Evolutionary conservation across 2,329 filamentous ascomycete species (phyloP).

Genomic region (Trichoderma brevicompactum): DNA sequence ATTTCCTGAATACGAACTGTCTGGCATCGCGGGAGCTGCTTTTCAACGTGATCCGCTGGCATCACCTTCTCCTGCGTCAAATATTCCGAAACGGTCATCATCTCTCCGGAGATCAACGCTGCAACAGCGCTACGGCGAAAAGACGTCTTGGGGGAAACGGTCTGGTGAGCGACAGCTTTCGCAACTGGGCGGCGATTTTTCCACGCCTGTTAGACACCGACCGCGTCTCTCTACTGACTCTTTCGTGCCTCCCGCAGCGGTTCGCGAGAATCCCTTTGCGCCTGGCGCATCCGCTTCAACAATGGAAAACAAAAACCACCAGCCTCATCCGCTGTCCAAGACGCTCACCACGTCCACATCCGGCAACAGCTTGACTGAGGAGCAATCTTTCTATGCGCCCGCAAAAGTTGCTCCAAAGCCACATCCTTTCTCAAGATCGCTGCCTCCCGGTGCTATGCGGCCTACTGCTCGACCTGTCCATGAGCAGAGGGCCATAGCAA

Average conservation of each 20-base stretch:
- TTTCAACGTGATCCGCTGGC: slow-evolving; percentile 47
- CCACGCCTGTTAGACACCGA: slow-evolving; percentile 64
- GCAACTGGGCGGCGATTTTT: slow-evolving; percentile 56
- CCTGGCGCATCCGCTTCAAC: slow-evolving; percentile 59
- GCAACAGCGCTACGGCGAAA: slow-evolving; percentile 77
- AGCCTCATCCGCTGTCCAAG: slow-evolving; percentile 82
- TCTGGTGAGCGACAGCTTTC: slow-evolving; percentile 61
- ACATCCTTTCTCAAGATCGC: slow-evolving; percentile 46
- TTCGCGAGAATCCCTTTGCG: slow-evolving; percentile 68
- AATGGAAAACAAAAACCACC: slow-evolving; percentile 52
- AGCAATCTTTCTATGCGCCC: slow-evolving; percentile 52
- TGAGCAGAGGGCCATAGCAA: slow-evolving; percentile 41
- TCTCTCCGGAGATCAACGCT: slow-evolving; percentile 85
- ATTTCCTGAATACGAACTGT: slow-evolving; percentile 58
- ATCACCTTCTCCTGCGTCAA: slow-evolving; percentile 54
- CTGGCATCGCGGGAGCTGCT: slow-evolving; percentile 40
- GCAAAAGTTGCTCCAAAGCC: slow-evolving; percentile 38
- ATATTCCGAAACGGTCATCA: slow-evolving; percentile 69
- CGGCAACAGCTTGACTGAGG: slow-evolving; percentile 74
- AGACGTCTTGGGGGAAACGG: slow-evolving; percentile 65
- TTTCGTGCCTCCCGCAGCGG: slow-evolving; percentile 66
- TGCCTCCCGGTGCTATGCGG: slow-evolving; percentile 47
- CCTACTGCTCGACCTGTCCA: slow-evolving; percentile 39
- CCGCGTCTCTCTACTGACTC: slow-evolving; percentile 81
- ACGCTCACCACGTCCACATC: slow-evolving; percentile 88